Conservation (phyloP, 2,329 filamentous ascomycete species). For the Hymenoscyphus infarciens region DNA sequence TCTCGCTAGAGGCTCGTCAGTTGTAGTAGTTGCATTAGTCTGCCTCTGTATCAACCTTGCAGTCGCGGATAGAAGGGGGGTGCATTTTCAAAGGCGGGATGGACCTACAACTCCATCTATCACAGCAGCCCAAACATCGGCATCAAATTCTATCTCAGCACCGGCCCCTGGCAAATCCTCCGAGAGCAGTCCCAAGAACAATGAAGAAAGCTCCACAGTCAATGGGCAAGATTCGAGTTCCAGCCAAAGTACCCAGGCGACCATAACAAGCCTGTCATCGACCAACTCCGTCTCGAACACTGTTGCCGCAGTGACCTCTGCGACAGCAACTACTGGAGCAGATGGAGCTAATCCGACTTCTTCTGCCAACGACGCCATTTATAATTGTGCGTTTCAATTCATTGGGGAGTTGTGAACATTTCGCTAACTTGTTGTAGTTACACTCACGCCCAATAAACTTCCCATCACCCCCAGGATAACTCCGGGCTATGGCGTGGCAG, state of each 20-base stretch:
- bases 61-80: constrained; percentile 20
- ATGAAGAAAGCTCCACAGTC: constrained; percentile 14
- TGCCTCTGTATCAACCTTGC: constrained; percentile 26
- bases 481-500: constrained; percentile 75
- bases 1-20: constrained; percentile 21
- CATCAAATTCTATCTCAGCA: constrained; percentile 6
- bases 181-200: constrained; percentile 13
- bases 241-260: constrained; percentile 6
- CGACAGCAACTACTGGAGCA: constrained; percentile 20
- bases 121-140: constrained; percentile 17
- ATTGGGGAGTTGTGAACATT: background rate
- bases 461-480: constrained; percentile 74
- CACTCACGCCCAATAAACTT: constrained; percentile 46
- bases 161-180: constrained; percentile 14
- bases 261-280: constrained; percentile 7
- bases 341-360: constrained; percentile 21
- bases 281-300: constrained; percentile 8
- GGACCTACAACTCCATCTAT: constrained; percentile 25
- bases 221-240: constrained; percentile 7
- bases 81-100: constrained; percentile 28
- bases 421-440: constrained; percentile 27
- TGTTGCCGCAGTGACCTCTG: background rate
- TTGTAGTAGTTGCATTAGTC: constrained; percentile 24
- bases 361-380: constrained; percentile 18
- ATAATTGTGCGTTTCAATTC: constrained; percentile 25